phyloP scores from a whole-genome alignment of 768 basidiomycete genomes.

The Amylocystis lapponica region DNA sequence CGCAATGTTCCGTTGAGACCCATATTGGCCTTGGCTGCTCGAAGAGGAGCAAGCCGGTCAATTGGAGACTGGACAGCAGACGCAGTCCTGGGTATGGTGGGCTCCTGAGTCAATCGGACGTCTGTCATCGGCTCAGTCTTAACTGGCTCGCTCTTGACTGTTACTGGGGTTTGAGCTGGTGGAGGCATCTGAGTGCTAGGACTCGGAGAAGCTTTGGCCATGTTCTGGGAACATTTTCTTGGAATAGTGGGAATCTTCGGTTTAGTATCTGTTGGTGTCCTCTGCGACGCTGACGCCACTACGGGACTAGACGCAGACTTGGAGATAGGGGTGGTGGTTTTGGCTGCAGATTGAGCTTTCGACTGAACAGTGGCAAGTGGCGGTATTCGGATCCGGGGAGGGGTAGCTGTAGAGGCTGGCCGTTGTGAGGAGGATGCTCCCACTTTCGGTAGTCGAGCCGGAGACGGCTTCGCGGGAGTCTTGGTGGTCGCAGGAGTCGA shows the following conservation, averaged over 20 bases:
- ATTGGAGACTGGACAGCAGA: neutral
- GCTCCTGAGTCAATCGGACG: too few relatives aligned
- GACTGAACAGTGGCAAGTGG: too few relatives aligned
- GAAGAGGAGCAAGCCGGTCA: slow-evolving; percentile 2
- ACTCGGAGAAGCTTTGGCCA: too few relatives aligned
- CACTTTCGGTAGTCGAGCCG: neutral
- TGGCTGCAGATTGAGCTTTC: neutral
- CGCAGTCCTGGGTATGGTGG: too few relatives aligned
- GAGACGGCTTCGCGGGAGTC: neutral
- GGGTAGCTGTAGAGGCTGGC: too few relatives aligned
- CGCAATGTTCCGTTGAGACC: neutral
- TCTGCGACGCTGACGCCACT: neutral
- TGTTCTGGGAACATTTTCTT: too few relatives aligned
- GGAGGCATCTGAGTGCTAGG: neutral
- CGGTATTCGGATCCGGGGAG: too few relatives aligned
- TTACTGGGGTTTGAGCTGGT: neutral
- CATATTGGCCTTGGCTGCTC: neutral
- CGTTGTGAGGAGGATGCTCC: too few relatives aligned
- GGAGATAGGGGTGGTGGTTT: neutral
- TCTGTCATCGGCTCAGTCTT: neutral
- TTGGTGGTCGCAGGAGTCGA: neutral
- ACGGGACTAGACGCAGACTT: neutral
- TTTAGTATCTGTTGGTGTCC: neutral
- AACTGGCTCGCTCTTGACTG: neutral
- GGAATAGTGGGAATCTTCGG: neutral